A percentile compares a stretch with the other conserved stretches of the same genome.
Conservation (phyloP, 2,329 filamentous ascomycete species). For the Microdochium nivale region DNA sequence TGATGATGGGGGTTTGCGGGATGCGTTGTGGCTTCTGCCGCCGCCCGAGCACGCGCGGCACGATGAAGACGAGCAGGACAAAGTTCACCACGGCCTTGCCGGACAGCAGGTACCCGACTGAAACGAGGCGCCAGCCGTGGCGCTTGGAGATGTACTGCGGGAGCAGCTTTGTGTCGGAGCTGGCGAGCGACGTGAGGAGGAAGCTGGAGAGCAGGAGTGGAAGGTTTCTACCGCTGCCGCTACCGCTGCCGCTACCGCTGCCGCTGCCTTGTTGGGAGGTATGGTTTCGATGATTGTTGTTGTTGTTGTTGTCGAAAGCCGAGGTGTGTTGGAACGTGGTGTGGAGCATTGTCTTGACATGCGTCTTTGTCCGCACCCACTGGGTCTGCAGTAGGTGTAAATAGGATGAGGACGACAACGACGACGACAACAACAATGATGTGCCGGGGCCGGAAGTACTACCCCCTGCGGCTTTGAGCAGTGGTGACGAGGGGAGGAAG, state of each 20-base stretch:
- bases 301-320: no score
- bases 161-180: constrained; percentile 40
- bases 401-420: no score
- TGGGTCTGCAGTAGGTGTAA: background rate
- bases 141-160: constrained; percentile 41
- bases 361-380: background rate
- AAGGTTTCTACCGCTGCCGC: constrained; percentile 30
- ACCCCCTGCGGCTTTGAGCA: constrained; percentile 24
- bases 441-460: no score
- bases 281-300: no score
- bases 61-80: constrained; percentile 28
- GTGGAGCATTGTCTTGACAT: background rate
- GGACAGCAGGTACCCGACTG: constrained; percentile 38
- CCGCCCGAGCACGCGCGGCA: constrained; percentile 26
- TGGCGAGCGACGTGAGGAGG: constrained; percentile 38
- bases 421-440: no score
- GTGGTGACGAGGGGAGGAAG: constrained; percentile 29
- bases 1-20: background rate
- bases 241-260: no score
- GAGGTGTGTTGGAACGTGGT: background rate
- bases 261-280: no score
- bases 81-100: constrained; percentile 40
- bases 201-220: constrained; percentile 33
- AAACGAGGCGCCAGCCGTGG: constrained; percentile 35
- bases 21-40: background rate